Evolutionary conservation across 1,284 basidiomycete genomes (phyloP).

Genomic region (Boletus mariae): DNA sequence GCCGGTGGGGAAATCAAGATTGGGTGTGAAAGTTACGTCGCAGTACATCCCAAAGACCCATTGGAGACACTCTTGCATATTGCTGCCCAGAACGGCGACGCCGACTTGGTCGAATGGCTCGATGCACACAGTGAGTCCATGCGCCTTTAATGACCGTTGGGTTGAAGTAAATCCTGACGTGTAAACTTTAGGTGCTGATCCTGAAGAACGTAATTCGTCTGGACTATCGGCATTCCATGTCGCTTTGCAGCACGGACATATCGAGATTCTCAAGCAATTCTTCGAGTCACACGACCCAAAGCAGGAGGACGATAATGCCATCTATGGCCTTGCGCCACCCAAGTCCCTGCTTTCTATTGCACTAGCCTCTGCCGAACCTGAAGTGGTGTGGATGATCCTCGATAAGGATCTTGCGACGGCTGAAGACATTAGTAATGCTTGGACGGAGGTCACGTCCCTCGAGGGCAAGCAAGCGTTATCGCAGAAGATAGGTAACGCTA

Average conservation of each 20-base stretch:
- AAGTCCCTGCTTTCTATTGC: constrained; percentile 52
- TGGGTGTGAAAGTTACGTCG: constrained; percentile 53
- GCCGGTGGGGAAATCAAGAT: constrained; percentile 61
- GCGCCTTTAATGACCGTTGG: constrained; percentile 21
- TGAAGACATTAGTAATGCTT: constrained; percentile 47
- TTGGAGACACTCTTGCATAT: constrained; percentile 69
- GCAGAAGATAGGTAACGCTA: constrained; percentile 25
- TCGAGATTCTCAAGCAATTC: constrained; percentile 51
- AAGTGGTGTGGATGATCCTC: constrained; percentile 59
- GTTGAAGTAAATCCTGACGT: constrained; percentile 20
- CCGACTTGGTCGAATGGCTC: constrained; percentile 61
- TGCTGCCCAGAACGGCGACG: constrained; percentile 50
- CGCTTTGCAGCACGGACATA: constrained; percentile 51
- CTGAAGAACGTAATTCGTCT: constrained; percentile 59
- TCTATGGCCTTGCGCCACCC: constrained; percentile 44
- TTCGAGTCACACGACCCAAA: constrained; percentile 54
- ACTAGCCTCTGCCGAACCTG: constrained; percentile 53
- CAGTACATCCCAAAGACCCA: constrained; percentile 46
- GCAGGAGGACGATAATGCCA: constrained; percentile 39
- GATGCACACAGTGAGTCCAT: constrained; percentile 57
- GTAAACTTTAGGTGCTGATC: constrained; percentile 53
- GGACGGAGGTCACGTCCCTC: constrained; percentile 45
- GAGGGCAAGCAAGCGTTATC: constrained; percentile 31
- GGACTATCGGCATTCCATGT: constrained; percentile 63
- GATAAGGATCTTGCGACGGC: constrained; percentile 49